phyloP scores from a whole-genome alignment of 352 stramenopile genomes.

The Phytophthora agathidicida region DNA sequence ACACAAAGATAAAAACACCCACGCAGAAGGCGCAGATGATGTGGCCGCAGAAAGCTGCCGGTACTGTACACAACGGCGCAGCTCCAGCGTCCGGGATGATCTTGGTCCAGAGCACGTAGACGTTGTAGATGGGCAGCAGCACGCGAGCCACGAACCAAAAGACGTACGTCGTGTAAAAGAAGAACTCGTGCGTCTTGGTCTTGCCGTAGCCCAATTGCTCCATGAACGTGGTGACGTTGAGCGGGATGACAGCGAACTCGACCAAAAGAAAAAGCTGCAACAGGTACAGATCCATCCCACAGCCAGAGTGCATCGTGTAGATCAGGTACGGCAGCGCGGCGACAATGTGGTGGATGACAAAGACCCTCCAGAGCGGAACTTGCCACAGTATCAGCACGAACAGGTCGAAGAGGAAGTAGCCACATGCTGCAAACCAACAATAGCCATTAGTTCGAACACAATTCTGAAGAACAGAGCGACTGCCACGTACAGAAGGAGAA shows the following conservation, averaged over 20 bases:
- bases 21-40: slow-evolving; percentile 85
- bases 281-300: slow-evolving; percentile 78
- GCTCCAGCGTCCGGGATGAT: slow-evolving; percentile 59
- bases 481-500: slow-evolving; percentile 79
- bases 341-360: slow-evolving; percentile 82
- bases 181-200: slow-evolving; percentile 56
- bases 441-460: background rate
- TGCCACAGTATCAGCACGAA: slow-evolving; percentile 74
- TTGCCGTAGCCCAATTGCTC: slow-evolving; percentile 81
- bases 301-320: slow-evolving; percentile 81
- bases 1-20: slow-evolving; percentile 83
- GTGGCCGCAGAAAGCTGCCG: slow-evolving; percentile 74
- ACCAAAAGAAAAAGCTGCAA: slow-evolving; percentile 85
- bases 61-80: slow-evolving; percentile 64
- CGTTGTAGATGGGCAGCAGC: slow-evolving; percentile 77
- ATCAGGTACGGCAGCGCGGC: slow-evolving; percentile 82
- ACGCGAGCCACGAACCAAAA: slow-evolving; percentile 81
- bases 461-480: background rate
- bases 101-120: slow-evolving; percentile 79
- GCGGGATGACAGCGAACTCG: slow-evolving; percentile 82
- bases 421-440: slow-evolving; percentile 51
- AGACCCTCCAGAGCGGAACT: slow-evolving; percentile 80
- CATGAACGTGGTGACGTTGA: slow-evolving; percentile 84
- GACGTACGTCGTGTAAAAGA: slow-evolving; percentile 80
- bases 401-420: slow-evolving; percentile 86